A percentile compares a stretch with the other conserved stretches of the same genome.
These are phyloP conservation scores for Daldinia decipiens DNA, from an alignment of 495 filamentous ascomycete genomes.

Conservation along the genomic window DNA sequence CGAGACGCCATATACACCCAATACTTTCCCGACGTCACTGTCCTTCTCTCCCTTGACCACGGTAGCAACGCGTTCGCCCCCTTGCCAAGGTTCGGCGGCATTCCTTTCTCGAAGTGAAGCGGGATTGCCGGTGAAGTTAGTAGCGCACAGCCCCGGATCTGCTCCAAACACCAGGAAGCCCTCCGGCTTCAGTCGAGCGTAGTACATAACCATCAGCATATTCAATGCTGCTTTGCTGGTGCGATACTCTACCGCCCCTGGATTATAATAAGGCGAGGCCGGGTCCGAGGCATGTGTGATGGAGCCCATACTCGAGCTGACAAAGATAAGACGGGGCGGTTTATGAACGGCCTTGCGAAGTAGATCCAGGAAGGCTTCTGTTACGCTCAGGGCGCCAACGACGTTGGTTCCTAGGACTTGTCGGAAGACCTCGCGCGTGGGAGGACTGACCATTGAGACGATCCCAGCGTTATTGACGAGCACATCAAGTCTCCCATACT, in stretches of 20 bases:
- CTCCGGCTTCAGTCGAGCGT: slow-evolving; percentile 28
- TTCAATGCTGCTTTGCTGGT: slow-evolving; percentile 55
- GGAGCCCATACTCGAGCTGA: slow-evolving; percentile 50
- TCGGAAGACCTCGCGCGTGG: slow-evolving; percentile 46
- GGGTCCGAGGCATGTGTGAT: slow-evolving; percentile 45
- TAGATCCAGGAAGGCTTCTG: slow-evolving; percentile 56
- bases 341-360: slow-evolving; percentile 47
- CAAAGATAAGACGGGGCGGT: slow-evolving; percentile 37
- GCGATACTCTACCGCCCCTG: slow-evolving; percentile 41
- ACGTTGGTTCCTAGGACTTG: slow-evolving; percentile 55
- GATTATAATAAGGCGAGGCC: slow-evolving; percentile 19
- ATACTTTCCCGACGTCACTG: slow-evolving; percentile 45
- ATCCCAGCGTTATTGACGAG: slow-evolving; percentile 52
- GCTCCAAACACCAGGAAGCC: slow-evolving; percentile 32
- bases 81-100: slow-evolving; percentile 45
- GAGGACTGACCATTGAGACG: slow-evolving; percentile 43
- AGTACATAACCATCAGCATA: slow-evolving; percentile 48
- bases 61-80: slow-evolving; percentile 43
- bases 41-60: slow-evolving; percentile 49
- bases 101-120: slow-evolving; percentile 43
- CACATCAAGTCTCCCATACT: slow-evolving; percentile 50
- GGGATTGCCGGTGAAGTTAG: slow-evolving; percentile 27
- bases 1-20: slow-evolving; percentile 45
- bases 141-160: slow-evolving; percentile 31
- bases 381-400: slow-evolving; percentile 51